phyloP scores from a whole-genome alignment of 495 filamentous ascomycete genomes.

The Friedmanniomyces simplex region DNA sequence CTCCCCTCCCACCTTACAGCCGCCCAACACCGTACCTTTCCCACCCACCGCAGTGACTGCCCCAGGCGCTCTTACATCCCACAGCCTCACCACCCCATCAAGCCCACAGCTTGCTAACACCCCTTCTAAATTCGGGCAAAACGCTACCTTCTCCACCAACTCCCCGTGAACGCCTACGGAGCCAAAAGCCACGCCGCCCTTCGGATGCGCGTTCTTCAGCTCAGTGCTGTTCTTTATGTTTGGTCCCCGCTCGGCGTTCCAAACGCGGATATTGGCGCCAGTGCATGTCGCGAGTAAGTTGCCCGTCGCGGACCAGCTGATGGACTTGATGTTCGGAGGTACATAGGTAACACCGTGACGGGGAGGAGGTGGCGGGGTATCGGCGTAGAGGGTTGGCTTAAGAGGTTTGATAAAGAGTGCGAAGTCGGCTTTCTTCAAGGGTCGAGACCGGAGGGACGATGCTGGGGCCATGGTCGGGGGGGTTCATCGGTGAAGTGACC shows the following conservation, averaged over 20 bases:
- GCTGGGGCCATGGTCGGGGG: constrained; percentile 1
- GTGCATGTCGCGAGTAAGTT: constrained; percentile 80
- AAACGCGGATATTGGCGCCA: constrained; percentile 50
- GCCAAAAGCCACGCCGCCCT: neutral
- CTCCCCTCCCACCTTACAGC: constrained; percentile 38
- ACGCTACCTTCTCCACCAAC: constrained; percentile 74
- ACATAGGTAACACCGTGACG: neutral
- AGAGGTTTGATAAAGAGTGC: constrained; percentile 19
- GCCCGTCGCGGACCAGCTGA: constrained; percentile 85
- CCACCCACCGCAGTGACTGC: constrained; percentile 65
- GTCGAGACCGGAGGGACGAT: neutral
- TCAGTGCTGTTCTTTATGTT: constrained; percentile 21
- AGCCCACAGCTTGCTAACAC: constrained; percentile 76
- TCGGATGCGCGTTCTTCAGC: constrained; percentile 39
- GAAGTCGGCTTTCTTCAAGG: constrained; percentile 17
- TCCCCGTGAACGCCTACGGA: constrained; percentile 49
- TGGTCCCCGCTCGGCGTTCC: constrained; percentile 20
- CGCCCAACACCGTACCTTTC: constrained; percentile 53
- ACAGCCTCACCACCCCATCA: constrained; percentile 81
- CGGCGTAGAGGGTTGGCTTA: constrained; percentile 25
- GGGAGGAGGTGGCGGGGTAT: constrained; percentile 15
- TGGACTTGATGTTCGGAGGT: constrained; percentile 47
- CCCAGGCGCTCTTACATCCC: constrained; percentile 83
- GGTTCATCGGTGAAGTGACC: too few species aligned
- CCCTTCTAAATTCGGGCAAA: constrained; percentile 79